A percentile compares a stretch with the other conserved stretches of the same genome.
Evolutionary conservation across 2,329 filamentous ascomycete genomes (phyloP).

Genomic region (Colletotrichum chrysophilum): DNA sequence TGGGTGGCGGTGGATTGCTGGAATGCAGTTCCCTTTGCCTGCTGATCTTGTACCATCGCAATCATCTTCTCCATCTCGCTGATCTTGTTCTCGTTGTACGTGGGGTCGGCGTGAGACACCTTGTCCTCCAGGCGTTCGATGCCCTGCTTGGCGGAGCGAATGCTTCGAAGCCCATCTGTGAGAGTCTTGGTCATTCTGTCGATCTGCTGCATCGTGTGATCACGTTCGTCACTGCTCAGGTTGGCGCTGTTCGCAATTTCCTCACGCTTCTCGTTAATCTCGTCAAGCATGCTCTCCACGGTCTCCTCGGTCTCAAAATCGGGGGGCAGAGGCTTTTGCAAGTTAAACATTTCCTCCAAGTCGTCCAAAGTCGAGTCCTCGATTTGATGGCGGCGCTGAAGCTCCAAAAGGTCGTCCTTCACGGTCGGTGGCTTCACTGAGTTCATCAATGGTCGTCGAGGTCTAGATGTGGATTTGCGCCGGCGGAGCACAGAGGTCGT

Average conservation of each 20-base stretch:
- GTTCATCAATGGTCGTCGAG: conserved; percentile 54
- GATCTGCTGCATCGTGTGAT: conserved; percentile 48
- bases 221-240: conserved; percentile 29
- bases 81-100: not conserved
- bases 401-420: conserved; percentile 59
- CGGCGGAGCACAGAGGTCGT: conserved; percentile 23
- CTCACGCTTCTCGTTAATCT: conserved; percentile 22
- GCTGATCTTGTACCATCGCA: conserved; percentile 4
- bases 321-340: not conserved
- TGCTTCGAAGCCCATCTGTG: conserved; percentile 54
- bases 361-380: conserved; percentile 67
- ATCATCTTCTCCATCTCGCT: not conserved
- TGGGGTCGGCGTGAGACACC: conserved; percentile 45
- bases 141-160: conserved; percentile 60
- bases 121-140: conserved; percentile 63
- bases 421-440: conserved; percentile 59
- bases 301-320: conserved; percentile 15
- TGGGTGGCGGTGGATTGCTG: not conserved
- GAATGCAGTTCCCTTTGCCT: not conserved
- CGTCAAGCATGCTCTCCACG: conserved; percentile 15
- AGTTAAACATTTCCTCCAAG: conserved; percentile 52
- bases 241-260: conserved; percentile 3
- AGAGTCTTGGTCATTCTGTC: conserved; percentile 59
- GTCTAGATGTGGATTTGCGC: conserved; percentile 46
- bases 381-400: conserved; percentile 57